Base-by-base conservation (phyloP, 768 basidiomycete genomes). In the Dictyophora rubrovolvata region DNA sequence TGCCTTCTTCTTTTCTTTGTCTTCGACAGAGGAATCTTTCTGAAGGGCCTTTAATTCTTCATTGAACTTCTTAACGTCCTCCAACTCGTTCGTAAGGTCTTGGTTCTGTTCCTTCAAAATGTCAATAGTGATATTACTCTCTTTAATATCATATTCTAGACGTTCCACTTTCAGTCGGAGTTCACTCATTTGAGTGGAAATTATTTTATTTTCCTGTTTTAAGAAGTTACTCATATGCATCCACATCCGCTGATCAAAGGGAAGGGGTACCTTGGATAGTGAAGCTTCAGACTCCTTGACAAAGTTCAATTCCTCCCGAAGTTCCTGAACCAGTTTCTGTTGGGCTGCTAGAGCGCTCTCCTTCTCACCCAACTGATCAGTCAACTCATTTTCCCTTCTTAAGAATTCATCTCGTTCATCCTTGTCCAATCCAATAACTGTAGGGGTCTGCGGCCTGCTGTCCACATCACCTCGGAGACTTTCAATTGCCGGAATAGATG, bases 351-450 rank as follows among this genome's bases (percentile, higher is more conserved):
- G 75, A 10, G 85, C 79, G 28, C 85, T 84, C 75, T 98, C 96
- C 76, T 81, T 90, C 75, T 97, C 95, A 3, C 91, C 90, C 48
- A 99, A 77, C 64, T 84, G 78, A 71, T 99, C 96, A 61, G 86
- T 94, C 57, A 99, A 77, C 71, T 99, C 96, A 65, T 98, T 98
- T 79, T 99, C 96, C 62, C 96, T 74, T 69, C 83, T 85, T 72
- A 99, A 73, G 79, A 98, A 99, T 55, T 98, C 96, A 64, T 99
- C 96, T 60, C 94, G 77, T 73, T 99, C 96, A 66, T 98, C 96
- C 75, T 93, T 93, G 63, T 96, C 94, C 64, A 98, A 70, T 20
- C 86, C 85, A 56, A 88, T 78, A 47, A 87, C 87, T 7, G 89
- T 90, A 14, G 95, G 96, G 16, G 96, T 98, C 69, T 90, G 88